Conservation (phyloP, 352 stramenopile genomes). For the Pythium catenulatum region DNA sequence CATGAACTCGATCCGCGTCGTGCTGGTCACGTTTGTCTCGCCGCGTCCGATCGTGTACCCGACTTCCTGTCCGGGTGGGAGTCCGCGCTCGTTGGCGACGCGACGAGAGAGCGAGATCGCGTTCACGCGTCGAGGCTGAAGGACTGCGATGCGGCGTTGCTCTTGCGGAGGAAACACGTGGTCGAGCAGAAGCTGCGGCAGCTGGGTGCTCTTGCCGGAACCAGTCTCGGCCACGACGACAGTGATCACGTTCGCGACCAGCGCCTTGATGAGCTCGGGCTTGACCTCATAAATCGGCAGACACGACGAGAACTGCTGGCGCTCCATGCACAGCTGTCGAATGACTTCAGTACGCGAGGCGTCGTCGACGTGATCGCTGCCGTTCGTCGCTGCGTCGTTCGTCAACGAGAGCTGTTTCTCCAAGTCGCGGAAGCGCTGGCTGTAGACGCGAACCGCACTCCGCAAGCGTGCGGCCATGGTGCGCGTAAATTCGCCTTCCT, state of each 20-base stretch:
- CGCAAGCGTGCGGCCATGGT: not conserved
- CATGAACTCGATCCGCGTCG: conserved; percentile 16
- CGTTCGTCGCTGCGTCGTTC: not conserved
- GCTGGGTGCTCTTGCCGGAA: conserved; percentile 62
- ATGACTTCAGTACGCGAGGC: too few species aligned
- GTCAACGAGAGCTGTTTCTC: not conserved
- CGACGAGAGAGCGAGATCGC: conserved; percentile 50
- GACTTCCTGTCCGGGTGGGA: conserved; percentile 27
- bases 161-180: conserved; percentile 27
- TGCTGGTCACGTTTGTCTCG: conserved; percentile 29
- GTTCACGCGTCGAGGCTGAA: conserved; percentile 58
- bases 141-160: conserved; percentile 42
- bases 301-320: conserved; percentile 30
- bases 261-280: conserved; percentile 18
- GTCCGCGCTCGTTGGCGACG: conserved; percentile 47
- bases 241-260: conserved; percentile 20
- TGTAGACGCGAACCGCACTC: conserved; percentile 21
- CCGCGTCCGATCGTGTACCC: conserved; percentile 59
- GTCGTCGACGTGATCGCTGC: not conserved
- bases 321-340: conserved; percentile 34
- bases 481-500: conserved; percentile 25
- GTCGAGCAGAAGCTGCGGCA: conserved; percentile 62
- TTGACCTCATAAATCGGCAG: conserved; percentile 60
- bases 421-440: not conserved
- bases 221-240: conserved; percentile 62